These are phyloP conservation scores for Dionaea muscipula DNA, from an alignment of 179 eudicot species.

Conservation along the genomic window DNA sequence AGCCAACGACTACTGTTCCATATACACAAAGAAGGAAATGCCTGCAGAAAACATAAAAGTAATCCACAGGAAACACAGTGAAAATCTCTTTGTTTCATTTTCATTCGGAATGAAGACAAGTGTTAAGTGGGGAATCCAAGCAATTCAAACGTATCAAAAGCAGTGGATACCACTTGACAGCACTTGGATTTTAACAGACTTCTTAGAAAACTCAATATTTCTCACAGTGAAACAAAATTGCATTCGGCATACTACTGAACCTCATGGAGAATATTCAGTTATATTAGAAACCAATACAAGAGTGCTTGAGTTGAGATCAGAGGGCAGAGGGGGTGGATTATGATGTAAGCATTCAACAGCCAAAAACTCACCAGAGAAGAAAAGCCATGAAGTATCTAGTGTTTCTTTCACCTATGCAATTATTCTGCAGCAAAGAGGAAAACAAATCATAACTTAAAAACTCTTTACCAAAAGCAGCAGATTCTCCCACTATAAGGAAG, in stretches of 20 bases:
- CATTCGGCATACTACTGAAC: no score
- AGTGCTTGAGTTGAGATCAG: no score
- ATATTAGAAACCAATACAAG: no score
- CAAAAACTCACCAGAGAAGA: slow-evolving; percentile 69
- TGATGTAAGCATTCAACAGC: no score
- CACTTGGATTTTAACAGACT: no score
- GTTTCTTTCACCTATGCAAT: slow-evolving; percentile 95
- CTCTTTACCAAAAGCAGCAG: slow-evolving; percentile 4
- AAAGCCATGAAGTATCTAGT: slow-evolving; percentile 80
- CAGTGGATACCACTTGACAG: no score
- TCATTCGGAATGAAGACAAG: no score
- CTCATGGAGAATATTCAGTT: no score
- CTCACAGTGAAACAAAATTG: no score
- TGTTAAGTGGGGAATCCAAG: neutral
- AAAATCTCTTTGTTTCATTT: neutral
- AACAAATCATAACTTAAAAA: neutral
- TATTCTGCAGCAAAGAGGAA: slow-evolving; percentile 53
- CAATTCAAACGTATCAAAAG: neutral
- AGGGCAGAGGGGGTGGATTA: no score
- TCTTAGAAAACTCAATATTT: no score
- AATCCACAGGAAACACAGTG: neutral
- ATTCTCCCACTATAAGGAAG: neutral
- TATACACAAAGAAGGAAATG: slow-evolving; percentile 85
- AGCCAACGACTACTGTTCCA: slow-evolving; percentile 59
- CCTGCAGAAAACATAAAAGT: slow-evolving; percentile 42